Evolutionary conservation across 306 rosid species (phyloP), one percentile per base, ranked within the genome.

Genomic region (Malus sylvestris): DNA sequence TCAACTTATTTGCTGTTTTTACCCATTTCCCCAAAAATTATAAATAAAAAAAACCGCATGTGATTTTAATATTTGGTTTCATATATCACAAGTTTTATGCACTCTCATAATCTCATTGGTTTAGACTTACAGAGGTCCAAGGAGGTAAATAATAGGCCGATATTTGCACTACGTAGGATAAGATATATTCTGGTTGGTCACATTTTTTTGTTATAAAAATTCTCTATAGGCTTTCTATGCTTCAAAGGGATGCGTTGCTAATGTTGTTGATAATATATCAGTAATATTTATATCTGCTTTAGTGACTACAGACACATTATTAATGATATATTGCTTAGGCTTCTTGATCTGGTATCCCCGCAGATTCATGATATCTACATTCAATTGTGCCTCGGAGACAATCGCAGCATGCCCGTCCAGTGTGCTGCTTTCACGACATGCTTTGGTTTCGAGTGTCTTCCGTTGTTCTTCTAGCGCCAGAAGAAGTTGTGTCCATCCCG

Each of bases 1-100:
- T 72, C 85, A 78, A 72, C 73, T 58, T 73, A 38, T 77, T 25
- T 53, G 13, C 18, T 73, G 44, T 61, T 27, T 15, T 4, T 7
- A 77, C 68, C 83, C 73, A 81, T 68, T 62, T 58, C 81, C 78
- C 75, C 35, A 44, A 68, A 69, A 75, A 38, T 38, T 38, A 33
- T 33, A 30, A 30, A 33, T 71, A 53, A 60, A n/a, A 57, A 49
- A 53, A 61, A 67, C 18, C 58, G 22, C 27, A 78, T 40, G 55
- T 16, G 32, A 66, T 68, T 1, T 57, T 2, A 57, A 3, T 78
- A 49, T 14, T 49, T 49, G 55, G 20, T 49, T 49, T 49, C 55
- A 14, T 2, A 14, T 2, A 49, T 15, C 55, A 49, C 19, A 49
- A 49, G 2, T 15, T 49, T 49, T 49, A 49, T 15, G 55, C 55